Evolutionary conservation across 1,139 yeast genomes (phyloP), one percentile per base, ranked within the genome.

Genomic region (Debaryomyces sp.): DNA sequence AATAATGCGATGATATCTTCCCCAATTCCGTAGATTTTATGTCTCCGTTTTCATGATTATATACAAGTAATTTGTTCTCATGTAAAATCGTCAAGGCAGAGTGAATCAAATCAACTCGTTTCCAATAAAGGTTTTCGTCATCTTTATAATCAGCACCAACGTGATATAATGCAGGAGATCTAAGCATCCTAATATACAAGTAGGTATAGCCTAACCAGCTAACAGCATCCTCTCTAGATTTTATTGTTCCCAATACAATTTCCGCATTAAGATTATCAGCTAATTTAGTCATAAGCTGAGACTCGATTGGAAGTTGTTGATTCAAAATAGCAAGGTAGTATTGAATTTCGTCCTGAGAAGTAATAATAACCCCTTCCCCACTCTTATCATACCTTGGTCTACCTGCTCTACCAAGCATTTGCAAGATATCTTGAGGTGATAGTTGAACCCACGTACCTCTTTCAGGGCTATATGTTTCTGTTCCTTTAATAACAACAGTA

Each of bases 391-490:
- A 94, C 50, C 97, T 77, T 0, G 99, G 99, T 64, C 99, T 80
- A 57, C 99, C 99, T 30, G 99, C 99, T 71, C 99, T 83, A 40
- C 99, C 99, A 26, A 88, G 69, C 97, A 94, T 94, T 68, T 94
- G 99, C 13, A 94, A 70, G 29, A 94, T 88, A 70, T 94, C 99
- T 61, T 92, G 98, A 0, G 97, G 96, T 0, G 96, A 87, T 10
- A 94, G 70, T 58, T 89, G 96, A 2, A 84, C 83, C 97, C 97
- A 92, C 1, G 81, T 70, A 45, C 98, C 97, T 54, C 81, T 81
- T 57, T 88, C 95, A 0, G 99, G 97, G 2, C 95, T 87, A 61
- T 94, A 95, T 0, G 94, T 85, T 59, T 91, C 96, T 0, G 99
- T 94, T 0, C 98, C 99, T 61, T 94, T 92, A 52, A 94, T 89